Base-by-base conservation (phyloP, 2,329 filamentous ascomycete species). In the Coleophoma crateriformis region DNA sequence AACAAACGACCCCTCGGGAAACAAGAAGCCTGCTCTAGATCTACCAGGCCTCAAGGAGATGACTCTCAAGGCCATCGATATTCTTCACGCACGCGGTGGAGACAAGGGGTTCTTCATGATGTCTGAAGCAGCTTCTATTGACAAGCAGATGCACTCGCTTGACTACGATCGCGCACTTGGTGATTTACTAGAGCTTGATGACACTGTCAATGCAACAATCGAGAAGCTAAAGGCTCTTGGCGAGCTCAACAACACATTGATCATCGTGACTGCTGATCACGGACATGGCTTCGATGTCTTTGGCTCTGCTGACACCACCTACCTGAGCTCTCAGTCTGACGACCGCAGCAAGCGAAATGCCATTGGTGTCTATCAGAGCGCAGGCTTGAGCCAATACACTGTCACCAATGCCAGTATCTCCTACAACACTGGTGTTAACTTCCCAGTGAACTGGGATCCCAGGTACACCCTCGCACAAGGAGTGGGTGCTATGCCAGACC, bases 211-310 rank as follows among this genome's bases (percentile, higher is more conserved):
- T 47, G 87, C 87, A 15, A 90, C 88, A 3, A 76, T 92, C 48
- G 75, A 75, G 43, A 84, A 88, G 63, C 82, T 95, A 40, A 75
- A 81, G 60, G 70, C 76, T 33, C 73, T 89, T 7, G 78, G 78
- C 50, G 76, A 82, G 49, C 76, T 90, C 33, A 80, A 92, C 10
- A 81, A 90, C 53, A 95, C 89, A 1, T 79, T 92, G 3, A 76
- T 95, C 56, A 65, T 95, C 45, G 87, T 94, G 45, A 90, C 88
- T 3, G 86, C 88, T n/a, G 88, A 95, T 63, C 89, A 94, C 73
- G 89, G 89, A 39, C 89, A 95, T 70, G 89, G 89, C 49, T 95
- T 95, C 65, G 89, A 91, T 59, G 89, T 95, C 58, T 91, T 85
- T 65, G 89, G 89, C 54, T 84, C 77, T 55, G 87, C 89, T 44